Evolutionary conservation across 495 filamentous ascomycete genomes (phyloP), one percentile per base, ranked within the genome.

Genomic region (Xylaria grammica): DNA sequence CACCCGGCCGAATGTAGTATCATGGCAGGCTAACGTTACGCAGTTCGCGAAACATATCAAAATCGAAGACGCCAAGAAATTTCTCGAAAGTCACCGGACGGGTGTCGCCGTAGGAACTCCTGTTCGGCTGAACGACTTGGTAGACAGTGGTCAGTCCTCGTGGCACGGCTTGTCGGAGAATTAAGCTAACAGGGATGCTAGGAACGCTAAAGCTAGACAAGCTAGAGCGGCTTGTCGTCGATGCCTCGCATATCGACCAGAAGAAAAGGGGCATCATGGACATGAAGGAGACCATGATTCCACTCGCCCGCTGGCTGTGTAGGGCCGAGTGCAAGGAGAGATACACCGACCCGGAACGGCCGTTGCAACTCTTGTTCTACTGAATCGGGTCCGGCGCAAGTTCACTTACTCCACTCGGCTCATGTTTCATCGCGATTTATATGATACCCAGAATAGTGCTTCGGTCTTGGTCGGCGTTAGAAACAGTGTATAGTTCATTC

Each of bases 21-120:
- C 0, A 46, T 17, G 22, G 17, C 11, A 13, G 6, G 17, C 44
- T 69, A 40, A 63, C 42, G 22, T 34, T n/a, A 30, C 4, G 7
- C 4, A 83, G 54, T 99, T 99, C 75, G 94, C 96, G 8, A 99
- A 99, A 73, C 95, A 99, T 66, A 97, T 99, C 79, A 99, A 99
- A 77, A 67, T 99, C 6, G 84, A 91, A 57, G 96, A 97, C 66
- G 90, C 92, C 19, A 87, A 94, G 59, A 84, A 90, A 52, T 90
- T 90, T 75, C 85, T 94, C 79, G 76, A 91, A 77, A 78, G 84
- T 75, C 73, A 65, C 61, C 89, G 90, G 53, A 90, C 91, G 8
- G 89, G 90, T 20, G 90, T 98, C 56, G 93, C 91, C 1, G 91
- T 97, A 20, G 95, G 95, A 6, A 99, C 95, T 2, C 94, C 95